Percentiles rank a stretch among this genome's conserved stretches.
Conservation (phyloP, 345 rosid species). For the Raphanus sativus region DNA sequence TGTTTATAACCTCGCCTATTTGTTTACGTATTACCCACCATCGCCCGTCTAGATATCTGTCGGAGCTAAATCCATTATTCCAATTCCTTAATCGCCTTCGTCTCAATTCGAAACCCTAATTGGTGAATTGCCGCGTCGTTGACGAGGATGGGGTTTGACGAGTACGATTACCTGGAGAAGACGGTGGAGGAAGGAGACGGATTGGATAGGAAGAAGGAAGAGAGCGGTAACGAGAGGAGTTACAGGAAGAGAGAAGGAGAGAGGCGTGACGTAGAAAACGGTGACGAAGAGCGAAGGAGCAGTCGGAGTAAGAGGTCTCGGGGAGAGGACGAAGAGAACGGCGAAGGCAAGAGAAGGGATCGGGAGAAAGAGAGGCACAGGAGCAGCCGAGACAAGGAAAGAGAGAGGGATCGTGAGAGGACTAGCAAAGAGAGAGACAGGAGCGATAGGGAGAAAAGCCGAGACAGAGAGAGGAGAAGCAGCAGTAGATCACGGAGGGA, state of each 20-base stretch:
- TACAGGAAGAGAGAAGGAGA: conserved; percentile 65
- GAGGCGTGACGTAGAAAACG: conserved; percentile 47
- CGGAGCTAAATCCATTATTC: background rate
- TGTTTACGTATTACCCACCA: background rate
- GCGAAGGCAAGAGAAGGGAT: conserved; percentile 38
- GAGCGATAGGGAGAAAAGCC: conserved; percentile 35
- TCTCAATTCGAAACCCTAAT: conserved; percentile 33
- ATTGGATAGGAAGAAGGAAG: conserved; percentile 49
- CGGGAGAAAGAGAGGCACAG: conserved; percentile 55
- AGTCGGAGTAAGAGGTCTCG: conserved; percentile 61
- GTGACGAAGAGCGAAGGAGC: conserved; percentile 46
- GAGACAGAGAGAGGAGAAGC: conserved; percentile 44
- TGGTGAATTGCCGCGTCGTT: conserved; percentile 13
- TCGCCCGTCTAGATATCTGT: conserved; percentile 17
- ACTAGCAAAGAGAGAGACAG: conserved; percentile 46
- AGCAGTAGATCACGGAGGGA: conserved; percentile 45
- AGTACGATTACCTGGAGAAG: conserved; percentile 92
- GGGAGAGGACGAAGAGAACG: conserved; percentile 50
- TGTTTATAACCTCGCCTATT: background rate
- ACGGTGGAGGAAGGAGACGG: conserved; percentile 61
- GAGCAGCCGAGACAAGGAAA: conserved; percentile 45
- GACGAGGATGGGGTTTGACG: conserved; percentile 77
- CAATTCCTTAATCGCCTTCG: background rate
- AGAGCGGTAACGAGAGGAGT: conserved; percentile 54
- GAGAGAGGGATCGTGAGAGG: conserved; percentile 24